A percentile compares a stretch with the other conserved stretches of the same genome.
Conservation (phyloP, 306 rosid genomes). For the Vigna angularis region DNA sequence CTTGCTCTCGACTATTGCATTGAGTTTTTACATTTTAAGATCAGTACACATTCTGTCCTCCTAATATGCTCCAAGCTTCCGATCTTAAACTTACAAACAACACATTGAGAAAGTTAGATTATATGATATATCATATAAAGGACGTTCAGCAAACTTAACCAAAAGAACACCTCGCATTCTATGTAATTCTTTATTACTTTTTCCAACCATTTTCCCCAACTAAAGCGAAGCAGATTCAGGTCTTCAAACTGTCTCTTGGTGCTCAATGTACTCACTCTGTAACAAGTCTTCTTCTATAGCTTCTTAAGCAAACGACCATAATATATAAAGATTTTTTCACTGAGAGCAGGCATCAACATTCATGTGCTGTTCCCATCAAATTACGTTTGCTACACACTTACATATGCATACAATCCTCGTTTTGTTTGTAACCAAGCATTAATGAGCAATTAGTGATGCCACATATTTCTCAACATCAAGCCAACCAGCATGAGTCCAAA, state of each 20-base stretch:
- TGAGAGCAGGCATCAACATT: not conserved
- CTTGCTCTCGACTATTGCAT: not conserved
- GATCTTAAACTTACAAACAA: not conserved
- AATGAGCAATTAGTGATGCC: slow-evolving; percentile 6
- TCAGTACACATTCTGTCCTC: not conserved
- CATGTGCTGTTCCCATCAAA: not conserved
- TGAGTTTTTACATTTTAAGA: not conserved
- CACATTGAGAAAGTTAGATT: not conserved
- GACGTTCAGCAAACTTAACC: slow-evolving; percentile 6
- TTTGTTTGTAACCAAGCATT: not conserved
- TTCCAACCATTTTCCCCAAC: not conserved
- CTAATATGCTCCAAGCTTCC: not conserved
- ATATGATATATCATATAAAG: not conserved
- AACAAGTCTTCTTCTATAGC: not conserved
- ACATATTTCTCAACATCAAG: slow-evolving; percentile 10
- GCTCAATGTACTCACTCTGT: not conserved
- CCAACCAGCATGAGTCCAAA: slow-evolving; percentile 13
- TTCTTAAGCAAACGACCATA: not conserved
- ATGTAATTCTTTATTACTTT: slow-evolving; percentile 1
- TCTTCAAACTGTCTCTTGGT: not conserved
- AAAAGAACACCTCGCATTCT: not conserved
- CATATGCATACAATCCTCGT: not conserved
- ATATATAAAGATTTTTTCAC: not conserved
- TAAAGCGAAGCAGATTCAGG: not conserved
- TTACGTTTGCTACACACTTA: not conserved